These are phyloP conservation scores for Diaporthe capsici DNA, from an alignment of 2,329 filamentous ascomycete genomes.

Conservation along the genomic window DNA sequence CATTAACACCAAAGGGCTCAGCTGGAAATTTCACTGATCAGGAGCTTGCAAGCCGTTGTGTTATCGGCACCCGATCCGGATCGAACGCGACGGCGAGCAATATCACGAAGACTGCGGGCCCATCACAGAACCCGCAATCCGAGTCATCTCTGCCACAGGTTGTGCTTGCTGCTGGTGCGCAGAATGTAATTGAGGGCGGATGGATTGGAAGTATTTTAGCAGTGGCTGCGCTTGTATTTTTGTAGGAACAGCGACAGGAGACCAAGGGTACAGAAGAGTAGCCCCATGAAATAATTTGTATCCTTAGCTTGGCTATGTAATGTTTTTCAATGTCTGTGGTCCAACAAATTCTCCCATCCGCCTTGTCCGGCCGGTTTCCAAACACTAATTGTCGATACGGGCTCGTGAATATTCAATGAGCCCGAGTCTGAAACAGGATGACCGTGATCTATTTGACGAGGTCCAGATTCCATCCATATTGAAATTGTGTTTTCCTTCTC, in stretches of 20 bases:
- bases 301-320: not conserved
- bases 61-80: slow-evolving; percentile 27
- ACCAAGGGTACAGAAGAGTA: not conserved
- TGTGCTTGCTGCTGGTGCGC: not conserved
- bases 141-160: not conserved
- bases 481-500: not conserved
- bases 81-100: slow-evolving; percentile 4
- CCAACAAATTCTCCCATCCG: not conserved
- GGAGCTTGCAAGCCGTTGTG: slow-evolving; percentile 27
- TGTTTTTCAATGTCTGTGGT: not conserved
- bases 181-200: not conserved
- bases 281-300: not conserved
- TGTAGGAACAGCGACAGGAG: not conserved
- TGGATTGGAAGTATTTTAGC: not conserved
- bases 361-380: not conserved
- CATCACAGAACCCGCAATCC: not conserved
- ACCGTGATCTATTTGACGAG: not conserved
- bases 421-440: not conserved
- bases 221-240: not conserved
- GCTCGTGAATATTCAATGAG: not conserved
- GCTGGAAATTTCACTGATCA: slow-evolving; percentile 41
- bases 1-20: slow-evolving; percentile 55
- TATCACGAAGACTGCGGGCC: not conserved
- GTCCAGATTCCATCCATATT: not conserved
- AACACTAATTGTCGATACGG: not conserved